These are phyloP conservation scores for Brasilioporus rufonigricans DNA, from an alignment of 768 basidiomycete genomes.

Conservation along the genomic window DNA sequence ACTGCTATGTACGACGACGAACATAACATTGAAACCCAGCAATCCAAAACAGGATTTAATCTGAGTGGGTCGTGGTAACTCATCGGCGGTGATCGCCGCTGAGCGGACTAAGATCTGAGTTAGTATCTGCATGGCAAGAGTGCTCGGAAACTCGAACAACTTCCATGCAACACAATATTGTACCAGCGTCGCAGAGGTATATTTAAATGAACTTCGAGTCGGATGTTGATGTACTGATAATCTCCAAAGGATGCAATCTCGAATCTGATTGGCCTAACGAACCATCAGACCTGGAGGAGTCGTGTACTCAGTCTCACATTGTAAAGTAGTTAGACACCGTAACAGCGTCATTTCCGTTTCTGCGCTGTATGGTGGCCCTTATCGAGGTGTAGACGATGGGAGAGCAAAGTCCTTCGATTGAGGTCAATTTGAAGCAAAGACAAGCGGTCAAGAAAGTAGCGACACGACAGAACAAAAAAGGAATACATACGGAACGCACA, in stretches of 20 bases:
- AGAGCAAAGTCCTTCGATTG: conserved; percentile 6
- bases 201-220: too few species aligned
- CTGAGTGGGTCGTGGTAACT: background rate
- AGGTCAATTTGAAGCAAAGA: conserved; percentile 8
- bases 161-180: too few species aligned
- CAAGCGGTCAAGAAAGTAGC: conserved; percentile 19
- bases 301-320: background rate
- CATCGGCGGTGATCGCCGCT: conserved; percentile 2
- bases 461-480: conserved; percentile 4
- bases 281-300: background rate
- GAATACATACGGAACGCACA: conserved; percentile 27
- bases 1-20: too few species aligned
- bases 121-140: background rate
- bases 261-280: background rate
- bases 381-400: background rate
- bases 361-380: background rate
- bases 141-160: too few species aligned
- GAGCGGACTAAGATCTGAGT: conserved; percentile 16
- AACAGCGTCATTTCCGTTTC: background rate
- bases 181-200: too few species aligned
- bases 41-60: conserved; percentile 5
- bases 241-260: too few species aligned
- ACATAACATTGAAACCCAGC: conserved; percentile 3
- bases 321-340: background rate
- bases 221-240: background rate